These are phyloP conservation scores for Marsdenia floribunda DNA, from an alignment of 257 asterid species.

Conservation along the genomic window DNA sequence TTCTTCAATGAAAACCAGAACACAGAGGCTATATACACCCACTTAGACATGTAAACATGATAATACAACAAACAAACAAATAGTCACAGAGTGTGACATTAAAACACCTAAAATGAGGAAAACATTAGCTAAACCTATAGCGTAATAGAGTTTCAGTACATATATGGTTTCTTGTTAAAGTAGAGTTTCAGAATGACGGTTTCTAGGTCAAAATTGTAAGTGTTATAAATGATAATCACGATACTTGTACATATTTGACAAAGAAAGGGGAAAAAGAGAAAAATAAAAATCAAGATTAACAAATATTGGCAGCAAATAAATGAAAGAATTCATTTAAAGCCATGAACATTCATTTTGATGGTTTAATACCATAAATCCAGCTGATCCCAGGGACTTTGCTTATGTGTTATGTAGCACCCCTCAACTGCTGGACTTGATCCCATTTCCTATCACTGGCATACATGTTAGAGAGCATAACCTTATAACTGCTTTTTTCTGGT, in stretches of 20 bases:
- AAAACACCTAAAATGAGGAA: neutral
- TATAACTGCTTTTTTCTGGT: slow-evolving; percentile 31
- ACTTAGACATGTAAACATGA: neutral
- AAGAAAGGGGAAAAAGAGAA: too few relatives aligned
- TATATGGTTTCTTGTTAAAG: too few relatives aligned
- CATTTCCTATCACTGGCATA: slow-evolving; percentile 71
- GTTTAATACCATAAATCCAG: slow-evolving; percentile 40
- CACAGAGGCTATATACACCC: neutral
- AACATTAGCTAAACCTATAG: neutral
- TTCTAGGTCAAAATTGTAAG: too few relatives aligned
- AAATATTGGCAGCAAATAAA: too few relatives aligned
- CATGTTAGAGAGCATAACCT: slow-evolving; percentile 62
- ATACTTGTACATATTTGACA: too few relatives aligned
- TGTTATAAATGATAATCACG: too few relatives aligned
- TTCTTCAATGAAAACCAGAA: neutral
- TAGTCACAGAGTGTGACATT: neutral
- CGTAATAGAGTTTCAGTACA: too few relatives aligned
- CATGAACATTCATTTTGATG: neutral
- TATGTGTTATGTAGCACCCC: slow-evolving; percentile 32
- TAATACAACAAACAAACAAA: neutral
- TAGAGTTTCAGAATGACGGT: too few relatives aligned
- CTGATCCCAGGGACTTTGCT: slow-evolving; percentile 60
- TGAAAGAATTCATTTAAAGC: too few relatives aligned
- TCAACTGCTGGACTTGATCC: slow-evolving; percentile 56
- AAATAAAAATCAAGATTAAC: too few relatives aligned